Evolutionary conservation across 805 yeast genomes (phyloP), one percentile per base, ranked within the genome.

Genomic region (Zygotorulaspora florentina): DNA sequence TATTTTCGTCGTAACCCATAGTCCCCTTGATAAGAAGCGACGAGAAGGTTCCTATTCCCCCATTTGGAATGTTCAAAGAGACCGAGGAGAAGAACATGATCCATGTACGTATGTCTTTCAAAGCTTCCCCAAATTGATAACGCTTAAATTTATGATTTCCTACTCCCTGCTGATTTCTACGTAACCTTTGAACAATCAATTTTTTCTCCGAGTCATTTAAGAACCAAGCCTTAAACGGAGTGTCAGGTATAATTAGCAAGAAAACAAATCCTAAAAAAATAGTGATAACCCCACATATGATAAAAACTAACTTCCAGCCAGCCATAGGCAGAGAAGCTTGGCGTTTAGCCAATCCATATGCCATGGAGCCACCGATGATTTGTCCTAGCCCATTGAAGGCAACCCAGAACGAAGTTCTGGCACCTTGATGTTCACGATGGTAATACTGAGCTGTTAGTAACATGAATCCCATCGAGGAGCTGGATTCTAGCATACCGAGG

Each of bases 391-490:
- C 83, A 1, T 80, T 77, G 64, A 70, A 76, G 10, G 76, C 65
- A 4, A 77, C 76, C 79, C 80, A 75, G 29, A 70, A 66, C 7
- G 80, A 80, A 38, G 77, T 76, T 57, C 80, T 66, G 30, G 68
- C 63, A 29, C 72, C 64, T 56, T 76, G 81, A 47, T 77, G 80
- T 3, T 65, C 55, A 43, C 72, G 72, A 26, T 73, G 72, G 63
- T 79, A 81, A 65, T 79, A 81, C 82, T 53, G 79, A 77, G 23
- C 82, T 74, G 35, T 80, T 75, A 35, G 80, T 69, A 26, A 78
- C 64, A 45, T 77, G 35, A 77, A 70, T 0, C 81, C 79, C 1
- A 81, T 79, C 1, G 81, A 75, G 30, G 77, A 67, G 2, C 76
- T 71, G 1, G 77, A 61, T 57, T 79, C 84, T 48, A 77, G 75